Conservation (phyloP, 805 yeast genomes). For the Wickerhamiella dianesei region DNA sequence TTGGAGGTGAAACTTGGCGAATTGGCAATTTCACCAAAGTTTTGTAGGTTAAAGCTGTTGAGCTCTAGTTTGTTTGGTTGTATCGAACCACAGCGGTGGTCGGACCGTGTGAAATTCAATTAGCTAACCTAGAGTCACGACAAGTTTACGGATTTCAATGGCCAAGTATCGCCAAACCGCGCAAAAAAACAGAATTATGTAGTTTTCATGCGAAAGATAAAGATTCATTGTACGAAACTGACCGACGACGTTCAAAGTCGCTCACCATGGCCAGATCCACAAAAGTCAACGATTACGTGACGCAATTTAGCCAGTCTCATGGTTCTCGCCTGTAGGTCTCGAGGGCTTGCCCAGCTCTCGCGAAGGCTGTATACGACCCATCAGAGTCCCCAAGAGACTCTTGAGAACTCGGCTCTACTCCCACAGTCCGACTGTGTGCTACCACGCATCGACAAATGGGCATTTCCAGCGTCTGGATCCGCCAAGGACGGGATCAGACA, state of each 20-base stretch:
- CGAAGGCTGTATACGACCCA: not conserved
- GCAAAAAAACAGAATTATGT: too few relatives aligned
- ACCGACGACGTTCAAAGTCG: too few relatives aligned
- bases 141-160: too few relatives aligned
- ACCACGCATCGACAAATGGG: conserved; percentile 2
- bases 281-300: not conserved
- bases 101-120: not conserved
- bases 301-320: not conserved
- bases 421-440: conserved; percentile 2
- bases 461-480: not conserved
- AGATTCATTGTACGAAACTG: too few relatives aligned
- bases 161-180: too few relatives aligned
- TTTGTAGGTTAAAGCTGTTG: not conserved
- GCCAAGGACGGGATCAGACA: not conserved
- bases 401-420: not conserved
- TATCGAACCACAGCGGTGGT: not conserved
- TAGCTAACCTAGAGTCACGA: not conserved
- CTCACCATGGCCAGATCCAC: too few relatives aligned
- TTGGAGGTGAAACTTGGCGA: not conserved
- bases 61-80: not conserved
- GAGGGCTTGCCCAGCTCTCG: not conserved
- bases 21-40: not conserved
- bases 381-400: not conserved
- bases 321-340: not conserved
- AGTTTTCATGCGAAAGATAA: too few relatives aligned